Evolutionary conservation across 148 eudicot species (phyloP).

Genomic region (Hydrangea macrophylla): DNA sequence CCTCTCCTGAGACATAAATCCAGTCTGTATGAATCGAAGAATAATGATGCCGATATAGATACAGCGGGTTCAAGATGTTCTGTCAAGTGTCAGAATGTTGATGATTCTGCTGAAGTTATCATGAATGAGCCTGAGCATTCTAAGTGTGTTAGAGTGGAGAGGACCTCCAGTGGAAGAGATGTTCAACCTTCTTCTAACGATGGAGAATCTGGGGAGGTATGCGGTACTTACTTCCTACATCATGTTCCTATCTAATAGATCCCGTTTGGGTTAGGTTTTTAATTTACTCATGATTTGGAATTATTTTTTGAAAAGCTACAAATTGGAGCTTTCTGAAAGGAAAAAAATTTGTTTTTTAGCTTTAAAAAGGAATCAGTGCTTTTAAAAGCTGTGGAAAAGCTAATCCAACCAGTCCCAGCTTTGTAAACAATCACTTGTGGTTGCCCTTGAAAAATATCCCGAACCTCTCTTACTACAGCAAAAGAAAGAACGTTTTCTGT

Average conservation of each 20-base stretch:
- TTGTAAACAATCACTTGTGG: too few species aligned
- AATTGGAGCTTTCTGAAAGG: too few species aligned
- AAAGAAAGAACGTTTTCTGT: too few species aligned
- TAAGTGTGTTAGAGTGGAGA: slow-evolving; percentile 29
- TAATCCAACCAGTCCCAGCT: too few species aligned
- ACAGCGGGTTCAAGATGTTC: slow-evolving; percentile 23
- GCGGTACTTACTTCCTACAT: slow-evolving; percentile 13
- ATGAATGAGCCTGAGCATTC: slow-evolving; percentile 30
- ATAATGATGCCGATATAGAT: slow-evolving; percentile 14
- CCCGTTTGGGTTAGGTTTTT: too few species aligned
- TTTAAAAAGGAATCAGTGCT: too few species aligned
- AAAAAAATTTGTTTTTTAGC: too few species aligned
- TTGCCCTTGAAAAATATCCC: too few species aligned
- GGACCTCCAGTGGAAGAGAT: slow-evolving; percentile 15
- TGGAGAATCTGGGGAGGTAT: slow-evolving; percentile 45
- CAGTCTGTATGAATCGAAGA: slow-evolving; percentile 26
- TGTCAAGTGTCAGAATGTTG: slow-evolving; percentile 20
- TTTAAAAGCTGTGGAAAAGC: too few species aligned
- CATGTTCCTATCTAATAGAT: not conserved
- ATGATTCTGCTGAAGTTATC: slow-evolving; percentile 31
- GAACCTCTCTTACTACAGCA: too few species aligned
- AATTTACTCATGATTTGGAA: too few species aligned
- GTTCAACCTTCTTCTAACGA: slow-evolving; percentile 19
- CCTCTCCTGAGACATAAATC: slow-evolving; percentile 73
- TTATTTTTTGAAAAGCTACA: too few species aligned